Conservation (phyloP, 176 grass and related monocot genomes). For the Lolium perenne region DNA sequence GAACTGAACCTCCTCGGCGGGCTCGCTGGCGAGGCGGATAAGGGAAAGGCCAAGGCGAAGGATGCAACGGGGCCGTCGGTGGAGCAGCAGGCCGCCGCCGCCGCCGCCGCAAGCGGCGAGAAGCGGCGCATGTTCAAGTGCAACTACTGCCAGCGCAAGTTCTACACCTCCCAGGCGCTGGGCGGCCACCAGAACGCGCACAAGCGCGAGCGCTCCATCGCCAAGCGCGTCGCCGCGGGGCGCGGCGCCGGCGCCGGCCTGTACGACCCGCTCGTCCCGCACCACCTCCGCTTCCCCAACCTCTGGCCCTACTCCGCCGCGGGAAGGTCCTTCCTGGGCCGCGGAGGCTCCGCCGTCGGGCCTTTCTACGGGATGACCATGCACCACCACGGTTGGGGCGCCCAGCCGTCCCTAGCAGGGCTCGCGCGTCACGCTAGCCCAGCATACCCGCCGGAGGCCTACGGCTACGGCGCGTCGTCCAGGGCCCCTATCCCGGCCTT, state of each 20-base stretch:
- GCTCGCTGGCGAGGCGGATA: conserved; percentile 18
- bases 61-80: background rate
- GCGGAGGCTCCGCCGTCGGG: background rate
- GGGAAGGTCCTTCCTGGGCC: conserved; percentile 27
- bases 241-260: background rate
- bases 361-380: conserved; percentile 43
- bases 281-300: conserved; percentile 41
- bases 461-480: conserved; percentile 2
- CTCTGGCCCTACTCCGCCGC: conserved; percentile 37
- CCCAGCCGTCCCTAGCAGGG: conserved; percentile 8
- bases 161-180: conserved; percentile 94
- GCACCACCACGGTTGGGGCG: conserved; percentile 18
- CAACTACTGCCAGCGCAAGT: conserved; percentile 89
- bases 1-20: conserved; percentile 48
- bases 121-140: conserved; percentile 72
- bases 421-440: background rate
- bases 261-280: conserved; percentile 42
- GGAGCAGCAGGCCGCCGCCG: background rate
- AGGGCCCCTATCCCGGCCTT: conserved; percentile 7
- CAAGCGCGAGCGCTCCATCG: conserved; percentile 80
- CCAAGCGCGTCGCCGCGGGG: conserved; percentile 54
- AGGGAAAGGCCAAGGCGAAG: conserved; percentile 26
- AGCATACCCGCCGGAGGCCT: conserved; percentile 24
- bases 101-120: background rate
- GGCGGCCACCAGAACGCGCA: conserved; percentile 98